These are phyloP conservation scores for Ogataea trehalophila DNA, from an alignment of 805 yeast species.

Conservation along the genomic window DNA sequence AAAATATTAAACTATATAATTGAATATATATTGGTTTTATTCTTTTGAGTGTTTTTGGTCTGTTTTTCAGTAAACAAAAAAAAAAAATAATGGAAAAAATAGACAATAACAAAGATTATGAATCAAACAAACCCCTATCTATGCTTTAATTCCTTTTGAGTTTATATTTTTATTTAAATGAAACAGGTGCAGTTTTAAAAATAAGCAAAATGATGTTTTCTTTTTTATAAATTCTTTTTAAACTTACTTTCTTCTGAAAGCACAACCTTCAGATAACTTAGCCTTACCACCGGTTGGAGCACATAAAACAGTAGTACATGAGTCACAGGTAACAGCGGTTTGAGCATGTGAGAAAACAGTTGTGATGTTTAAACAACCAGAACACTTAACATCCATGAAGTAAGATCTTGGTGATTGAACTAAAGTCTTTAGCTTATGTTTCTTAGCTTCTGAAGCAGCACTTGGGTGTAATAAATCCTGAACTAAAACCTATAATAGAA, in stretches of 20 bases:
- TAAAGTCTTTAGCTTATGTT: conserved; percentile 96
- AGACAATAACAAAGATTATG: too few species aligned
- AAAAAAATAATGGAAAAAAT: too few species aligned
- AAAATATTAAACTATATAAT: too few species aligned
- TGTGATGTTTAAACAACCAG: conserved; percentile 98
- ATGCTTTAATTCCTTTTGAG: too few species aligned
- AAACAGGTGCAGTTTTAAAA: too few species aligned
- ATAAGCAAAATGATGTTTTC: not conserved
- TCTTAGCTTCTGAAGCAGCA: conserved; percentile 92
- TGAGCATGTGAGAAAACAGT: conserved; percentile 99
- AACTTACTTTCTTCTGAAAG: conserved; percentile 96
- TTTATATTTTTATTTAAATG: too few species aligned
- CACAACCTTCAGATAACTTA: conserved; percentile 98
- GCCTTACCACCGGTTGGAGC: conserved; percentile 99
- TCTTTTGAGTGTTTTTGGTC: too few species aligned
- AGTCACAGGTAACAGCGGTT: conserved; percentile 99
- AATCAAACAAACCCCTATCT: too few species aligned
- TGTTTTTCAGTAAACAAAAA: too few species aligned
- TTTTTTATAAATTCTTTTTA: not conserved
- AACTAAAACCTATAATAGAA: conserved; percentile 72
- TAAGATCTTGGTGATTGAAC: conserved; percentile 98
- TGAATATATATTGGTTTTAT: too few species aligned
- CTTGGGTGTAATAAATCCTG: conserved; percentile 98
- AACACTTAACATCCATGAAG: conserved; percentile 99
- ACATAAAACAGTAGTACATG: conserved; percentile 97